phyloP scores from a whole-genome alignment of 805 yeast species.

The Metahyphopichia silvanorum region DNA sequence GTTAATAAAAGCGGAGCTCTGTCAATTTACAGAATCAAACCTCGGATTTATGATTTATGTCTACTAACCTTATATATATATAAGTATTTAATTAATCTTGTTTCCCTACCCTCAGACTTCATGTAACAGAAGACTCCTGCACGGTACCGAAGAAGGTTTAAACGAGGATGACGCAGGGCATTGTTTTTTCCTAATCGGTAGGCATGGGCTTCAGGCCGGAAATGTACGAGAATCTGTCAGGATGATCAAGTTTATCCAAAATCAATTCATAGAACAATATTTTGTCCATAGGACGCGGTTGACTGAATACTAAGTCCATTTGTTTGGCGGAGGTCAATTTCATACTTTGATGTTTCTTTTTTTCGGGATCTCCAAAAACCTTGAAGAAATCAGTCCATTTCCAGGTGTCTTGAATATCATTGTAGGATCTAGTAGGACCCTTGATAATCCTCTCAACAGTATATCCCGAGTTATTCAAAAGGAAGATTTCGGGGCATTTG shows the following conservation, averaged over 20 bases:
- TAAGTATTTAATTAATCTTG: too few relatives aligned
- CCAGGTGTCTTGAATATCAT: constrained; percentile 82
- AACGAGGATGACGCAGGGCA: too few relatives aligned
- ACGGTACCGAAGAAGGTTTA: too few relatives aligned
- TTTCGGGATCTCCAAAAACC: constrained; percentile 53
- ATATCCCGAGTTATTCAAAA: constrained; percentile 84
- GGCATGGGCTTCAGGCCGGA: constrained; percentile 4
- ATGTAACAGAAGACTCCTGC: too few relatives aligned
- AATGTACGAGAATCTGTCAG: constrained; percentile 17
- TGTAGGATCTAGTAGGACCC: constrained; percentile 74
- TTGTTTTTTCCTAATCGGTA: constrained; percentile 2
- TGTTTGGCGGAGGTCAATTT: constrained; percentile 15
- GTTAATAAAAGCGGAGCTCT: too few relatives aligned
- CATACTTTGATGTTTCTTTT: constrained; percentile 18
- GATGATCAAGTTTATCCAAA: constrained; percentile 25
- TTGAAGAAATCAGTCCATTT: constrained; percentile 69
- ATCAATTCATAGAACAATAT: constrained; percentile 23
- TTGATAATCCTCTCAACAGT: constrained; percentile 84
- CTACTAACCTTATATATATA: too few relatives aligned
- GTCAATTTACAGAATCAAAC: too few relatives aligned
- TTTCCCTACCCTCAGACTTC: too few relatives aligned
- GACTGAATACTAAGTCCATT: constrained; percentile 11
- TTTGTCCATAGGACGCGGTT: constrained; percentile 7
- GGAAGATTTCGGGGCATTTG: constrained; percentile 60
- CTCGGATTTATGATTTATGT: too few relatives aligned